Percentiles rank a stretch among this genome's conserved stretches.
These are phyloP conservation scores for Phaeotremella fagi DNA, from an alignment of 768 basidiomycete species.

Conservation along the genomic window DNA sequence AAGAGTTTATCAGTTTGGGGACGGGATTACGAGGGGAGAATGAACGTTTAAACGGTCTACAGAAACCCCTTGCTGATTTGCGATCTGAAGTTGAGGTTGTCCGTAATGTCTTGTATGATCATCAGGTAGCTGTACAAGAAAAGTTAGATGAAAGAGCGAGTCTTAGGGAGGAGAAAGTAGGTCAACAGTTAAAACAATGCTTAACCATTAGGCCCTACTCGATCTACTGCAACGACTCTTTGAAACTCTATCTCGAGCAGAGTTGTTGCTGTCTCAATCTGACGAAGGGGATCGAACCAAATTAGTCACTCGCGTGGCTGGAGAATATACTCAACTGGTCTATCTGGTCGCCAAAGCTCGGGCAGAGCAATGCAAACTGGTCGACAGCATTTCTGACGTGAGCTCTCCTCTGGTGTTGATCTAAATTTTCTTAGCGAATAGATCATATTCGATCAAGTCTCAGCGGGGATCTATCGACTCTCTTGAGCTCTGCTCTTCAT, in stretches of 20 bases:
- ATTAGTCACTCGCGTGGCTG: slow-evolving; percentile 67
- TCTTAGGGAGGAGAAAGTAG: slow-evolving; percentile 80
- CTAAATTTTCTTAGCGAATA: slow-evolving; percentile 61
- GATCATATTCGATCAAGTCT: slow-evolving; percentile 77
- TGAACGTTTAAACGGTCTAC: slow-evolving; percentile 62
- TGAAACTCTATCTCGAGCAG: slow-evolving; percentile 81
- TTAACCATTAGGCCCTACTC: slow-evolving; percentile 61
- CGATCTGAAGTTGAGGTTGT: slow-evolving; percentile 63
- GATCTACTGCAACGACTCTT: slow-evolving; percentile 87
- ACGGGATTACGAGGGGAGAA: slow-evolving; percentile 87
- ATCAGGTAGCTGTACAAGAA: slow-evolving; percentile 64
- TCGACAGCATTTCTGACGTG: slow-evolving; percentile 82
- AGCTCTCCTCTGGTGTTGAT: slow-evolving; percentile 21
- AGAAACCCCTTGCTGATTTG: slow-evolving; percentile 62
- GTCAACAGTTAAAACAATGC: not conserved
- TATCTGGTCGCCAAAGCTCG: slow-evolving; percentile 83
- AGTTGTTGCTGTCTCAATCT: slow-evolving; percentile 62
- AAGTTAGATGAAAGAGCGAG: slow-evolving; percentile 69
- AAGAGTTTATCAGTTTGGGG: slow-evolving; percentile 92
- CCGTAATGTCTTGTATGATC: slow-evolving; percentile 12
- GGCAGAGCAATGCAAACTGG: slow-evolving; percentile 68
- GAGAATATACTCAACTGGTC: slow-evolving; percentile 85
- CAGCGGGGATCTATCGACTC: slow-evolving; percentile 75
- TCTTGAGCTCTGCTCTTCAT: slow-evolving; percentile 64
- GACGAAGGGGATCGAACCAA: slow-evolving; percentile 21